phyloP scores from a whole-genome alignment of 495 filamentous ascomycete genomes.

The Penicillium salamii region DNA sequence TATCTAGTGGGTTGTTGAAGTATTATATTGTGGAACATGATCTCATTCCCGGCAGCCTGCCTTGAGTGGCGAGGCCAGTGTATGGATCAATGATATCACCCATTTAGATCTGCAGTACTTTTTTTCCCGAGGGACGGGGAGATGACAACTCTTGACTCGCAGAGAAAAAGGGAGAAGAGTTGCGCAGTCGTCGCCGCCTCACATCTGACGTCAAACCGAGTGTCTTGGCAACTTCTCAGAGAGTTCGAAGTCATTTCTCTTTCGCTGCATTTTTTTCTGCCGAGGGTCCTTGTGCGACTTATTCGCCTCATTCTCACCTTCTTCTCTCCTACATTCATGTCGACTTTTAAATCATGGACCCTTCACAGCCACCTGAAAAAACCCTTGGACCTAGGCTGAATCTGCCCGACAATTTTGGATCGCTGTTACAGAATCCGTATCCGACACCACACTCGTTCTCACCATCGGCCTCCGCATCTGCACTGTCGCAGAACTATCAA shows the following conservation, averaged over 20 bases:
- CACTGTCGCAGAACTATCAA: not conserved
- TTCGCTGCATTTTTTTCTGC: too few relatives aligned
- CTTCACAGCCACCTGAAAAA: not conserved
- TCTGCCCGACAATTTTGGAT: not conserved
- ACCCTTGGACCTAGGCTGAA: not conserved
- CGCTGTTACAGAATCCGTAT: not conserved
- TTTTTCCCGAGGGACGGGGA: not conserved
- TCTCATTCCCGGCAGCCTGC: not conserved
- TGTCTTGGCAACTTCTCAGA: not conserved
- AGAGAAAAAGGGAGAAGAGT: too few relatives aligned
- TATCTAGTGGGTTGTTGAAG: constrained; percentile 7
- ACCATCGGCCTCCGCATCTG: not conserved
- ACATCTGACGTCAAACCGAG: not conserved
- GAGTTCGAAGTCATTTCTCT: too few relatives aligned
- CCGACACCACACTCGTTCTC: not conserved
- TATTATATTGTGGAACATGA: not conserved
- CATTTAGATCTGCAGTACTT: not conserved
- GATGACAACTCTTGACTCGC: too few relatives aligned
- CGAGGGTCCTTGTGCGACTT: too few relatives aligned
- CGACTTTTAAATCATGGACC: not conserved
- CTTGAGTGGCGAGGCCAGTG: not conserved
- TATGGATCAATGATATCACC: not conserved
- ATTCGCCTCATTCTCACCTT: too few relatives aligned
- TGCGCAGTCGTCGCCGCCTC: not conserved
- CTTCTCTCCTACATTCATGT: not conserved